These are phyloP conservation scores for Postia placenta DNA, from an alignment of 768 basidiomycete species.

Conservation along the genomic window DNA sequence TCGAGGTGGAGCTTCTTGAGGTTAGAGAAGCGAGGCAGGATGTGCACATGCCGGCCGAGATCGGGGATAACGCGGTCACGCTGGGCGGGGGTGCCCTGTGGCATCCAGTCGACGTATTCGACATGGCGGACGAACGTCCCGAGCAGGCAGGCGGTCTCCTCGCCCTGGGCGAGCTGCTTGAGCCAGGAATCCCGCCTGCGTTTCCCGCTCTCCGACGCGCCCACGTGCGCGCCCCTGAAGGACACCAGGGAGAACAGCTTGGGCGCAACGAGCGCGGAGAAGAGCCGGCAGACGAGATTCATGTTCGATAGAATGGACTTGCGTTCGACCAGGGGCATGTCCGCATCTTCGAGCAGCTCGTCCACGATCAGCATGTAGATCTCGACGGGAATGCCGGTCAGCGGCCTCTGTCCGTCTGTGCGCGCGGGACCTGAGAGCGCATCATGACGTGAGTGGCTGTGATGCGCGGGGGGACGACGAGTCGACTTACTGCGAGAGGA, in stretches of 20 bases:
- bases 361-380: conserved; percentile 6
- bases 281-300: conserved; percentile 7
- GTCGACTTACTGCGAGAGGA: not conserved
- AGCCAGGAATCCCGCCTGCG: not conserved
- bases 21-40: conserved; percentile 1
- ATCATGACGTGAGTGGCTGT: not conserved
- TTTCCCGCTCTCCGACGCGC: not conserved
- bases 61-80: not conserved
- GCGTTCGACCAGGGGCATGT: not conserved
- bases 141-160: not conserved
- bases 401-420: not conserved
- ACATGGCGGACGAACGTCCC: conserved; percentile 2
- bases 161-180: not conserved
- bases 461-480: not conserved
- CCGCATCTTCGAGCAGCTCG: not conserved
- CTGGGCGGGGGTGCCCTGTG: not conserved
- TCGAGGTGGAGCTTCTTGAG: not conserved
- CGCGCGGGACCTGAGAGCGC: not conserved
- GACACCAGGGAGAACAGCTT: conserved; percentile 3
- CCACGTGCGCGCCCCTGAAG: not conserved
- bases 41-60: not conserved
- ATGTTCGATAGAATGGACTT: not conserved
- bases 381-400: conserved; percentile 4
- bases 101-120: not conserved
- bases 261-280: not conserved